Evolutionary conservation across 768 basidiomycete genomes (phyloP).

Genomic region (Hydnum rufescens): DNA sequence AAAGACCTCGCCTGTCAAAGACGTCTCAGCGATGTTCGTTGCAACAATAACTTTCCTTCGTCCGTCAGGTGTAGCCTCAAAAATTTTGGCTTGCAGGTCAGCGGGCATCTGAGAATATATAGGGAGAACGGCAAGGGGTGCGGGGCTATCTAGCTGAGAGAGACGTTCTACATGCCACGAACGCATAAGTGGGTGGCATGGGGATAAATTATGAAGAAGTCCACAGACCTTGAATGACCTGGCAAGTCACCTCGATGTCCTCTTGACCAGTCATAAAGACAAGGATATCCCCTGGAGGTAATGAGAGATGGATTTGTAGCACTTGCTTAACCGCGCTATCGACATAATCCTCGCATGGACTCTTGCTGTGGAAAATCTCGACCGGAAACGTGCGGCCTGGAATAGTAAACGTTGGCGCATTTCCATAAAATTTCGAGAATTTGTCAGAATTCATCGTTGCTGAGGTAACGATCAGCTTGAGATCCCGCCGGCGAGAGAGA

Average conservation of each 20-base stretch:
- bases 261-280: constrained; percentile 99
- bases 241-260: constrained; percentile 94
- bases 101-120: constrained; percentile 99
- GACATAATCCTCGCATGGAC: constrained; percentile 97
- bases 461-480: constrained; percentile 94
- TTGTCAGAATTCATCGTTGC: constrained; percentile 99
- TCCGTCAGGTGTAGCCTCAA: constrained; percentile 84
- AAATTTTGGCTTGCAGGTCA: constrained; percentile 95
- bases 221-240: constrained; percentile 64
- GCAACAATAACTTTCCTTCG: constrained; percentile 94
- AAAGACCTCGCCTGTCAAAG: constrained; percentile 52
- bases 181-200: neutral
- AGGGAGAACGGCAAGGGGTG: constrained; percentile 75
- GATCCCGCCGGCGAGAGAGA: constrained; percentile 72
- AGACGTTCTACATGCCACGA: constrained; percentile 47
- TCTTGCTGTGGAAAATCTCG: constrained; percentile 88
- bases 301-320: constrained; percentile 84
- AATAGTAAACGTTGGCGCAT: constrained; percentile 88
- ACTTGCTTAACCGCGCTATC: constrained; percentile 97
- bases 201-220: neutral
- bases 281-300: constrained; percentile 82
- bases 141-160: constrained; percentile 76
- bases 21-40: constrained; percentile 98
- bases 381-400: constrained; percentile 93
- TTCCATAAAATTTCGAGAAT: constrained; percentile 93